Base-by-base conservation (phyloP, 805 yeast genomes). In the Metschnikowia continentalis region DNA sequence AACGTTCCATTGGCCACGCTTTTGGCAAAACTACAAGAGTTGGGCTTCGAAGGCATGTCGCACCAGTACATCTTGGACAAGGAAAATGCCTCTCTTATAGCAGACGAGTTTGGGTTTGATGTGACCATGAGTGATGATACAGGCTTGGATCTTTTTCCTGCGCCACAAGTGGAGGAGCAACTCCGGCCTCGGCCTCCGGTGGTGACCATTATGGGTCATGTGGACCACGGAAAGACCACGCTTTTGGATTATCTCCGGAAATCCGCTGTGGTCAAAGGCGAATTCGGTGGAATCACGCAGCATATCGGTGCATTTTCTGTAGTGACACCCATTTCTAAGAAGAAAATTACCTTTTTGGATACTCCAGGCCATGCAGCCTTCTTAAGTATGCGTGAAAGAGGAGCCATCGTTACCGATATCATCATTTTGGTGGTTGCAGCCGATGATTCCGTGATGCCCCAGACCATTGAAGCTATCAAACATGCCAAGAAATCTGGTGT, bases 351-450 rank as follows among this genome's bases (percentile, higher is more conserved):
- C 0, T 92, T 94, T 57, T 76, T 94, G 54, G 99, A 94, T 67
- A 94, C 99, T 0, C 99, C 99, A 0, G 99, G 99, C 0, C 99
- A 94, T 70, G 95, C 97, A 10, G 98, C 98, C 0, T 94, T 94
- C 64, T 73, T 94, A 56, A 90, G 90, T 61, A 90, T 94, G 96
- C 81, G 99, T 59, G 95, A 92, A 69, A 79, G 99, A 59, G 99
- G 99, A 42, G 98, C 99, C 0, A 85, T 82, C 57, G 81, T 91
- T 40, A 94, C 99, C 0, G 99, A 94, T 72, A 85, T 94, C 45
- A 89, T 94, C 35, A 79, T 94, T 42, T 75, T 94, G 49, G 98
- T 92, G 2, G 96, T 94, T 19, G 97, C 98, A 0, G 96, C 96
- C 2, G 97, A 94, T 66, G 99, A 94, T 69, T 88, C 97, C 0